These are phyloP conservation scores for Bipolaris cookei DNA, from an alignment of 2,329 filamentous ascomycete genomes.

Conservation along the genomic window DNA sequence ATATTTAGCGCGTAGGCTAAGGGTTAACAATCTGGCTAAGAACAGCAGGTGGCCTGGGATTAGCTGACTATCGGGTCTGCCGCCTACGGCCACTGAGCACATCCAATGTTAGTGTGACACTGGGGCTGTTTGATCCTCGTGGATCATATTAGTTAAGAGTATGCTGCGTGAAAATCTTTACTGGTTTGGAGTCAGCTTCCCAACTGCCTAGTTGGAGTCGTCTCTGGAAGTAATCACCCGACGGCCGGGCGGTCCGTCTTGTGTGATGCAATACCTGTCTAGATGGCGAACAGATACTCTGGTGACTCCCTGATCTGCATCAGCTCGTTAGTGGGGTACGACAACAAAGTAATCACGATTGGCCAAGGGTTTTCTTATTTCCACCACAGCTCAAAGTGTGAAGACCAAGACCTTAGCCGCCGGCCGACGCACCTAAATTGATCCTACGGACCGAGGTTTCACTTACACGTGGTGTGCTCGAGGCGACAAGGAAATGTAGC, in stretches of 20 bases:
- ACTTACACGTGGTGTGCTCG: not conserved
- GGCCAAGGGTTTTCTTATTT: not conserved
- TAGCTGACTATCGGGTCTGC: constrained; percentile 21
- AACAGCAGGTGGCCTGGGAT: constrained; percentile 17
- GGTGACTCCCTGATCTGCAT: not conserved
- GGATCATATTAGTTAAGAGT: constrained; percentile 16
- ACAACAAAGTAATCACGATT: not conserved
- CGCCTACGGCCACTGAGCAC: constrained; percentile 28
- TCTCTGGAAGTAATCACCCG: constrained; percentile 35
- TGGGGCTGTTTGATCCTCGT: constrained; percentile 11
- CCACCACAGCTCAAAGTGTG: not conserved
- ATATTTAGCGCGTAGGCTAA: constrained; percentile 30
- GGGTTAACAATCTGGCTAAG: constrained; percentile 26
- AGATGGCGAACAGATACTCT: constrained; percentile 1
- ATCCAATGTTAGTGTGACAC: constrained; percentile 6
- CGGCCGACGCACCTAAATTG: not conserved
- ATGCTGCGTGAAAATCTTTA: constrained; percentile 32
- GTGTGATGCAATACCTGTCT: constrained; percentile 5
- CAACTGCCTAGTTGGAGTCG: constrained; percentile 22
- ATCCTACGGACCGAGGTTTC: not conserved
- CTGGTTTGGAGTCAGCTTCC: constrained; percentile 27
- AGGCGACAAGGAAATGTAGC: not conserved
- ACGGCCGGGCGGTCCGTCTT: constrained; percentile 42
- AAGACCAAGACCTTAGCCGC: not conserved
- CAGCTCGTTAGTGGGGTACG: not conserved